These are phyloP conservation scores for Reticulascus tulasneorum DNA, from an alignment of 2,329 filamentous ascomycete species.

Conservation along the genomic window DNA sequence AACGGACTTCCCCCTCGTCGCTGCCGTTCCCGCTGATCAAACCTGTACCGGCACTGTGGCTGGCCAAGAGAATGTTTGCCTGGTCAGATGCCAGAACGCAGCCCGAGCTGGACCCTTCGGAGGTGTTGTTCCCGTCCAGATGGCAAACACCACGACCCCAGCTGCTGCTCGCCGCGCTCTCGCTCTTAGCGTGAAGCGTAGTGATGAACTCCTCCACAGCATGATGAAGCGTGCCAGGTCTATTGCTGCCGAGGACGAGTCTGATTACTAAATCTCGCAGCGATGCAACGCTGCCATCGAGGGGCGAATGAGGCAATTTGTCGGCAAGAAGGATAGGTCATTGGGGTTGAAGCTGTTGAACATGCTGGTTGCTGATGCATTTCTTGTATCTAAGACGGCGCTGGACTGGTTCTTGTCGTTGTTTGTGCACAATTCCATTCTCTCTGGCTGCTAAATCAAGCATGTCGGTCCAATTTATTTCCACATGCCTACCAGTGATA, in stretches of 20 bases:
- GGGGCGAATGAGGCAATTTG: not conserved
- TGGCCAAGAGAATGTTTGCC: slow-evolving; percentile 56
- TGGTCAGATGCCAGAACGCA: slow-evolving; percentile 59
- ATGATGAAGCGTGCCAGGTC: slow-evolving; percentile 18
- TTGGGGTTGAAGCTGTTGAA: slow-evolving; percentile 3
- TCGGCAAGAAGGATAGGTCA: slow-evolving; percentile 1
- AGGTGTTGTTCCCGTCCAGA: slow-evolving; percentile 55
- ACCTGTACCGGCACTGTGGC: slow-evolving; percentile 57
- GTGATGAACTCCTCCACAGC: slow-evolving; percentile 14
- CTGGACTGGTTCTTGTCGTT: slow-evolving; percentile 7
- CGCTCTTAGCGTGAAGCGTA: slow-evolving; percentile 21
- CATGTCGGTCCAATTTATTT: no score
- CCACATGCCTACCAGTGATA: no score
- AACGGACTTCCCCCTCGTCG: slow-evolving; percentile 50
- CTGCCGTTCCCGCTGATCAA: slow-evolving; percentile 50
- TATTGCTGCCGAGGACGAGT: slow-evolving; percentile 10
- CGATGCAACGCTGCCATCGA: slow-evolving; percentile 5
- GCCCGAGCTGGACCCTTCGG: slow-evolving; percentile 60
- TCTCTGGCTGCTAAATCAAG: slow-evolving; percentile 5
- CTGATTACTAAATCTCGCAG: slow-evolving; percentile 15
- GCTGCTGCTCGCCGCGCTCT: slow-evolving; percentile 20
- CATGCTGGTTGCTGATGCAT: slow-evolving; percentile 7
- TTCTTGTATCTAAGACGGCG: slow-evolving; percentile 3
- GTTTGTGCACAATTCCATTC: slow-evolving; percentile 9
- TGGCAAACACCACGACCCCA: slow-evolving; percentile 21